Conservation (phyloP, 139 green algal species). For the Chlamydomonas schloesseri region DNA sequence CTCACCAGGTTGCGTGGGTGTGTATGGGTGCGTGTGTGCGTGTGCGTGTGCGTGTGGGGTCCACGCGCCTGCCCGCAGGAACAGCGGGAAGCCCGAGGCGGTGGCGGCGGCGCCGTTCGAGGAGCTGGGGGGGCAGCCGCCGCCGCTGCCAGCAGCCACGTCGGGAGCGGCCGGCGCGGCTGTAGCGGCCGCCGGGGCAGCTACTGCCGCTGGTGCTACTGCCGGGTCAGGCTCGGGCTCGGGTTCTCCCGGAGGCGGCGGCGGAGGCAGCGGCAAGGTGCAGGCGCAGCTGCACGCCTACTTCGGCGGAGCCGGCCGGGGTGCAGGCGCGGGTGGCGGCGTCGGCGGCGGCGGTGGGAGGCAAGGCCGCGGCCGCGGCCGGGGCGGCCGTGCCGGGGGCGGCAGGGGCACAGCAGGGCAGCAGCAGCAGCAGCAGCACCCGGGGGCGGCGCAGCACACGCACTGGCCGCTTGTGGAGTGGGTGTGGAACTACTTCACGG, state of each 20-base stretch:
- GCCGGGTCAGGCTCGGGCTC: too few relatives aligned
- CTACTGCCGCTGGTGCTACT: too few relatives aligned
- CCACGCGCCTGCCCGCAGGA: too few relatives aligned
- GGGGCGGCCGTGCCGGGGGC: too few relatives aligned
- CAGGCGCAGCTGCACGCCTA: neutral
- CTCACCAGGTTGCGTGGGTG: too few relatives aligned
- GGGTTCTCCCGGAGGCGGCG: neutral
- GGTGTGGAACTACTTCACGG: slow-evolving; percentile 72
- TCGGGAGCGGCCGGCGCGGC: too few relatives aligned
- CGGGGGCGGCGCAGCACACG: too few relatives aligned
- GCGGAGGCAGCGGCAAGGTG: neutral
- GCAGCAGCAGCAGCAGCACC: neutral
- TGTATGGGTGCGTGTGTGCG: too few relatives aligned
- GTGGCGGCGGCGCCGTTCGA: slow-evolving; percentile 41
- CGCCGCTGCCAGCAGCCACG: too few relatives aligned
- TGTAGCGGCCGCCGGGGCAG: too few relatives aligned
- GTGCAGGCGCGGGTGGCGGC: neutral
- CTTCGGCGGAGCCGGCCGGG: neutral
- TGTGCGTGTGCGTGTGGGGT: too few relatives aligned
- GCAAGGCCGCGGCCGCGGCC: neutral
- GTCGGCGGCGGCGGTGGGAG: too few relatives aligned
- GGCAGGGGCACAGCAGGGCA: neutral
- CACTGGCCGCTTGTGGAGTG: slow-evolving; percentile 59
- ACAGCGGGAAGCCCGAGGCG: neutral
- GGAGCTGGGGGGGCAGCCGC: neutral